These are phyloP conservation scores for Nannizziopsis barbatae DNA, from an alignment of 2,329 filamentous ascomycete genomes.

Conservation along the genomic window DNA sequence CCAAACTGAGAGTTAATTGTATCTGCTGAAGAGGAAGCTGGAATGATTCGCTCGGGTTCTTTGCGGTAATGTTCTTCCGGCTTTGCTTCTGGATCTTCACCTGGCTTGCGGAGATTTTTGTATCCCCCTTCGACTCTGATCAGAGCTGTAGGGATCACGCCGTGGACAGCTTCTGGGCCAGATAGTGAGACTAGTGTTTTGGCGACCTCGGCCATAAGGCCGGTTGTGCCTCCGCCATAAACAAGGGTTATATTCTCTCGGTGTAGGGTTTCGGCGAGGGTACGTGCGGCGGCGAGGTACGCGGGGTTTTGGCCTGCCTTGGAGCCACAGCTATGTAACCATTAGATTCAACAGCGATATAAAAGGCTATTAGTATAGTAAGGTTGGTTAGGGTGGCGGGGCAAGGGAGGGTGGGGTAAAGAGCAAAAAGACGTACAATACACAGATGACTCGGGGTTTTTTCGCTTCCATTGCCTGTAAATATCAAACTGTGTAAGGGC, in stretches of 20 bases:
- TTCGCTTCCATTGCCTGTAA: too few species aligned
- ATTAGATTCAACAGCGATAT: constrained; percentile 4
- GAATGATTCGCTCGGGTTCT: constrained; percentile 45
- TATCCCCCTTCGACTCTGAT: constrained; percentile 55
- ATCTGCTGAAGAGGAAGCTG: constrained; percentile 35
- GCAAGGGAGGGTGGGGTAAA: background rate
- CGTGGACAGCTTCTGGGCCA: constrained; percentile 73
- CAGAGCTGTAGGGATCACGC: constrained; percentile 81
- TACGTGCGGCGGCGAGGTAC: constrained; percentile 66
- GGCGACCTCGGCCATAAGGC: constrained; percentile 90
- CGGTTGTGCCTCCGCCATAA: constrained; percentile 88
- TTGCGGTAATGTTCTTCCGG: constrained; percentile 37
- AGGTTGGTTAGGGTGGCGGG: background rate
- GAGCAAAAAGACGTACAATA: constrained; percentile 52
- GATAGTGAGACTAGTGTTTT: constrained; percentile 72
- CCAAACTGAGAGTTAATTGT: constrained; percentile 51
- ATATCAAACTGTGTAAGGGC: too few species aligned
- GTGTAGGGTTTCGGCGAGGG: constrained; percentile 63
- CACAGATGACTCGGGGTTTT: constrained; percentile 55
- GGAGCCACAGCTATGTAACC: constrained; percentile 59
- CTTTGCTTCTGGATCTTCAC: background rate
- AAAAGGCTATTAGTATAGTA: constrained; percentile 8
- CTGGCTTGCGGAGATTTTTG: background rate
- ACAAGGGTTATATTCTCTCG: constrained; percentile 69
- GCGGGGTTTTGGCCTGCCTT: constrained; percentile 59